Conservation (phyloP, 805 yeast genomes). For the Yarrowia osloensis region DNA sequence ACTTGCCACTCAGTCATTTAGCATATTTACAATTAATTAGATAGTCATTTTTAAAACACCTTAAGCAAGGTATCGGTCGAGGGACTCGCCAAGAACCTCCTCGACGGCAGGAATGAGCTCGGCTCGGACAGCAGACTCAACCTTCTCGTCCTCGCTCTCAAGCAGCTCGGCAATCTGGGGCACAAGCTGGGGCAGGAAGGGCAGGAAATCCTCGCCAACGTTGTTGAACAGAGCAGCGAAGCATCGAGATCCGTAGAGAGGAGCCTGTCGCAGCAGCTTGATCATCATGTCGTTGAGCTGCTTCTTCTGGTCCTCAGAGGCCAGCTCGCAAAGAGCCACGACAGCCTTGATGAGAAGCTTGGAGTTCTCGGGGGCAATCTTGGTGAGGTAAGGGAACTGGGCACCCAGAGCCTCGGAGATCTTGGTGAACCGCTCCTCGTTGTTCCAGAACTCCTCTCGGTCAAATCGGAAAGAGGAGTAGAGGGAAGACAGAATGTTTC, state of each 20-base stretch:
- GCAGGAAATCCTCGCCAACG: conserved; percentile 92
- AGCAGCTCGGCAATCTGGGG: conserved; percentile 93
- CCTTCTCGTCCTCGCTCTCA: conserved; percentile 94
- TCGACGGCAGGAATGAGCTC: conserved; percentile 91
- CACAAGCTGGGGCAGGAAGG: conserved; percentile 87
- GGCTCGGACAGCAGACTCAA: conserved; percentile 85
- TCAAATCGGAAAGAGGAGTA: conserved; percentile 83
- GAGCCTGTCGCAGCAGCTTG: conserved; percentile 67
- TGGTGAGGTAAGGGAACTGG: conserved; percentile 59
- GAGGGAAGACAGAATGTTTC: conserved; percentile 71
- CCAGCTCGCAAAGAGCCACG: conserved; percentile 67
- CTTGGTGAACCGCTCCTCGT: conserved; percentile 77
- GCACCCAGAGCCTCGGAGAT: conserved; percentile 61
- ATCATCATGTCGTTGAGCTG: conserved; percentile 63
- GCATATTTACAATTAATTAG: background rate
- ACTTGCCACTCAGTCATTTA: background rate
- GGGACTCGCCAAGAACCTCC: conserved; percentile 89
- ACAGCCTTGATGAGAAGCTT: conserved; percentile 78
- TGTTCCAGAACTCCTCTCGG: conserved; percentile 93
- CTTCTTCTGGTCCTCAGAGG: conserved; percentile 65
- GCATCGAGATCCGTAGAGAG: conserved; percentile 77
- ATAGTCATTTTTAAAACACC: background rate
- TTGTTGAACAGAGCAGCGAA: conserved; percentile 76
- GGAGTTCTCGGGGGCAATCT: conserved; percentile 51
- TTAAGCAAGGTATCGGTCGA: conserved; percentile 54